Base-by-base conservation (phyloP, 345 rosid genomes). In the Eucalyptus curtisii region DNA sequence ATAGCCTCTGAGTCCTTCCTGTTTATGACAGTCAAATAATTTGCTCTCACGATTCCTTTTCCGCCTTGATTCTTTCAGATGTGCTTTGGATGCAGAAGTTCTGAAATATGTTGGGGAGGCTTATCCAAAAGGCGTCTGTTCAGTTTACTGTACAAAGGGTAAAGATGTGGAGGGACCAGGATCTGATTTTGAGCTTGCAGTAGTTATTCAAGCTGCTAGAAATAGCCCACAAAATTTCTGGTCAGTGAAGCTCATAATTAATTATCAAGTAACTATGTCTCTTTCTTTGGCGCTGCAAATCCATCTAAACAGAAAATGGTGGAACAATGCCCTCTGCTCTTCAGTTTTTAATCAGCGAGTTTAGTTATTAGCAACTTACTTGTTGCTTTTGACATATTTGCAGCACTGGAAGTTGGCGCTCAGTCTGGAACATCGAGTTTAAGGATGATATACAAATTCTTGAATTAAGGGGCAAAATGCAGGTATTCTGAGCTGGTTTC, bases 341-440 rank as follows among this genome's bases (percentile, higher is more conserved):
- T 76, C 47, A 76, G 82, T 76, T 37, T 71, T 86, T 49, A 55
- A 71, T 86, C 61, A 15, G 15, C 1, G 45, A n/a, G 40, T 50
- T 25, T 47, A 13, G 53, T 27, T 22, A 50, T 22, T 87, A 42
- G 71, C 25, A 47, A 25, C 40, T 40, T 53, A 59, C 31, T 87
- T 47, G 79, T 49, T 48, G 33, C 57, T 40, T 76, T 37, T 76
- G 57, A 59, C 49, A 53, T 86, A 50, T 86, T 48, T 88, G 82
- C 87, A 98, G 99, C 90, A 96, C 95, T 89, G 99, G 99, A 90
- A 97, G 97, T 88, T 98, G 99, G 99, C 97, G 97, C 50, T 97
- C 99, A 17, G 90, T 95, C 50, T 98, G 99, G 99, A 95, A 91
- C 84, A 94, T 98, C 71, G 95, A 94, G 90, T 97, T 95, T 91